Conservation (phyloP, 176 grass and related monocot genomes). For the Triticum turgidum region DNA sequence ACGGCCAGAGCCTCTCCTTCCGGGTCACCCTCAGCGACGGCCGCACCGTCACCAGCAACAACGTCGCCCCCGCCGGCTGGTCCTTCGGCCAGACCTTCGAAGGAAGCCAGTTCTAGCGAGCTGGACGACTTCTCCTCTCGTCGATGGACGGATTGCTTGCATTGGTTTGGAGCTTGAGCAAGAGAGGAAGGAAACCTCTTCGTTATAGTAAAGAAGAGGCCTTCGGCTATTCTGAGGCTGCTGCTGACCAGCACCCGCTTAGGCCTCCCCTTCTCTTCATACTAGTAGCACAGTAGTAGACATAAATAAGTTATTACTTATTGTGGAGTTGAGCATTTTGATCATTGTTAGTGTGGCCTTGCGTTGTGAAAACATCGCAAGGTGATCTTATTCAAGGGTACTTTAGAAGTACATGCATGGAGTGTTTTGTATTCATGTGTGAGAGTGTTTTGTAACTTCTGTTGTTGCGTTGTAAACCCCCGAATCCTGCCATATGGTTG, state of each 20-base stretch:
- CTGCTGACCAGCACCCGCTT: conserved; percentile 82
- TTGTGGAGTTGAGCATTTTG: neutral
- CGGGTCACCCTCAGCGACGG: conserved; percentile 70
- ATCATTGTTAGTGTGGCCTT: conserved; percentile 4
- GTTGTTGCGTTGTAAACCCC: conserved; percentile 30
- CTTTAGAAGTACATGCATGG: conserved; percentile 16
- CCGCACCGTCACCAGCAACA: conserved; percentile 56
- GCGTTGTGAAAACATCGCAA: neutral
- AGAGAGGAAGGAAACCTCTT: conserved; percentile 34
- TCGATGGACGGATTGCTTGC: conserved; percentile 1
- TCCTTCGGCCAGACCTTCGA: conserved; percentile 81
- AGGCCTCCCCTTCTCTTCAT: conserved; percentile 45
- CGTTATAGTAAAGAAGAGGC: conserved; percentile 42
- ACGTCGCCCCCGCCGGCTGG: conserved; percentile 65
- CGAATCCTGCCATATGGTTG: conserved; percentile 1
- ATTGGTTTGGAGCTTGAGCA: conserved; percentile 3
- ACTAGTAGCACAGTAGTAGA: neutral
- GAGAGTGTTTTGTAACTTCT: conserved; percentile 32
- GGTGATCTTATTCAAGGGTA: conserved; percentile 16
- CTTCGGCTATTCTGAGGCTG: conserved; percentile 70
- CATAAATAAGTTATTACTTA: conserved; percentile 19
- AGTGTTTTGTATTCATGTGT: neutral
- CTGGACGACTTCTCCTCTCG: neutral
- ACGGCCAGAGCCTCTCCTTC: conserved; percentile 82
- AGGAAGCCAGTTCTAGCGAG: conserved; percentile 60